Evolutionary conservation across 192 early-diverging fungal species (phyloP).

Genomic region (Helicostylum pulchrum): DNA sequence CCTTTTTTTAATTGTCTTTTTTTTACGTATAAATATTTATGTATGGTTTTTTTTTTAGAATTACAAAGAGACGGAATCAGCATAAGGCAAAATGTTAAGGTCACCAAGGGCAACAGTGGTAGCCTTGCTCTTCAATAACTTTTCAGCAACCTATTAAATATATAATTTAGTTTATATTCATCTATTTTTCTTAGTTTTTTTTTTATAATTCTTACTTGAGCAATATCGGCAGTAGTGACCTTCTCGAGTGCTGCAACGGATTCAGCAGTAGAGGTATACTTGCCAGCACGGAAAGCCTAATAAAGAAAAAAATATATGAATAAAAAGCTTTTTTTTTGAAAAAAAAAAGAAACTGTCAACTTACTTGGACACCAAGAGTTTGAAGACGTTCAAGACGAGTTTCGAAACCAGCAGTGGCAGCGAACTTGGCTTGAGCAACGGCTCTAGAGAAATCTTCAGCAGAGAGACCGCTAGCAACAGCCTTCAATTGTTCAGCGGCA

Average conservation of each 20-base stretch:
- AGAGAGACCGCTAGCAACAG: constrained; percentile 44
- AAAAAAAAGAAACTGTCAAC: background rate
- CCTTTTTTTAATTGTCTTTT: too few relatives aligned
- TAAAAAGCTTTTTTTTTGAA: constrained; percentile 9
- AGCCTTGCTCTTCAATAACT: constrained; percentile 65
- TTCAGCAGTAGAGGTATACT: constrained; percentile 31
- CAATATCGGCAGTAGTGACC: constrained; percentile 59
- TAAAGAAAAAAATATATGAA: constrained; percentile 30
- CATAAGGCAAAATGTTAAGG: constrained; percentile 66
- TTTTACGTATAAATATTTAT: too few relatives aligned
- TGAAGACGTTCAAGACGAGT: constrained; percentile 47
- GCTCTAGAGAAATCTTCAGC: constrained; percentile 62
- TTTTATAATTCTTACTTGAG: constrained; percentile 46
- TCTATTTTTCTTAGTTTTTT: background rate
- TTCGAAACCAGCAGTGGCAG: constrained; percentile 44
- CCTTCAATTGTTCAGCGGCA: constrained; percentile 58
- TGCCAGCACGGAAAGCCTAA: constrained; percentile 37
- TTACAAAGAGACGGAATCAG: constrained; percentile 64
- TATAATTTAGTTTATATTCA: background rate
- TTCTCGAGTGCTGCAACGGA: constrained; percentile 46
- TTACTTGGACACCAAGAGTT: constrained; percentile 47
- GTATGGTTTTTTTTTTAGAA: background rate
- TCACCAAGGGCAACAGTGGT: constrained; percentile 79
- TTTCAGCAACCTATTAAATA: constrained; percentile 52
- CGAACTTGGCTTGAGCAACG: constrained; percentile 61